phyloP scores from a whole-genome alignment of 1,139 yeast genomes.

The Suhomyces choctaworum region DNA sequence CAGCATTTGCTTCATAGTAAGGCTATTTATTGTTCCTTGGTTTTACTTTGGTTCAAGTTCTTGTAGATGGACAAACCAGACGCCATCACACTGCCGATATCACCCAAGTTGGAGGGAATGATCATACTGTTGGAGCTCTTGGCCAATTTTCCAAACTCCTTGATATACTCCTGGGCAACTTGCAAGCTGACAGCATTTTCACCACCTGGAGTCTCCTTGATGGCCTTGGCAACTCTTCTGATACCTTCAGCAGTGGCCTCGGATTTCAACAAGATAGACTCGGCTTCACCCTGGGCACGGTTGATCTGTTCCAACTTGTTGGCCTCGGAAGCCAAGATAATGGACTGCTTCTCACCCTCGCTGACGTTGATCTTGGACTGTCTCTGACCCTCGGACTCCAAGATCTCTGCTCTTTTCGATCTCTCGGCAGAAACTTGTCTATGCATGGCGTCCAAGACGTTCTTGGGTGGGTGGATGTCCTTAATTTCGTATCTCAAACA shows the following conservation, averaged over 20 bases:
- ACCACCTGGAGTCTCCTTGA: constrained; percentile 68
- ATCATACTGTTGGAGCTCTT: constrained; percentile 79
- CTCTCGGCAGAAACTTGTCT: constrained; percentile 86
- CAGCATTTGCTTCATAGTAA: no score
- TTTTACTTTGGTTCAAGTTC: constrained; percentile 35
- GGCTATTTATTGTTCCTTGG: background rate
- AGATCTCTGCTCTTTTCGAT: constrained; percentile 80
- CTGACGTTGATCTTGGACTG: constrained; percentile 79
- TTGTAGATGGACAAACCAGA: constrained; percentile 74
- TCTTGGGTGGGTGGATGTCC: constrained; percentile 84
- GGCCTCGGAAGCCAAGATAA: constrained; percentile 73
- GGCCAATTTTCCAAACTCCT: constrained; percentile 79
- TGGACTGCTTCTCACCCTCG: constrained; percentile 74
- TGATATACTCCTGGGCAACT: constrained; percentile 82
- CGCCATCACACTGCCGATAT: constrained; percentile 73
- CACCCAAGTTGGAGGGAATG: constrained; percentile 74
- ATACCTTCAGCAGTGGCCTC: constrained; percentile 77
- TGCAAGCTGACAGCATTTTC: constrained; percentile 73
- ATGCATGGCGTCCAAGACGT: constrained; percentile 90
- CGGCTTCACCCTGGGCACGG: constrained; percentile 68
- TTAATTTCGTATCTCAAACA: constrained; percentile 85
- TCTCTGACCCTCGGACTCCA: constrained; percentile 83
- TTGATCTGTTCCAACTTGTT: constrained; percentile 61
- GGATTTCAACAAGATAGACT: constrained; percentile 66
- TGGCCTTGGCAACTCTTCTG: constrained; percentile 63